These are phyloP conservation scores for Phytophthora pseudosyringae DNA, from an alignment of 352 stramenopile species.

Conservation along the genomic window DNA sequence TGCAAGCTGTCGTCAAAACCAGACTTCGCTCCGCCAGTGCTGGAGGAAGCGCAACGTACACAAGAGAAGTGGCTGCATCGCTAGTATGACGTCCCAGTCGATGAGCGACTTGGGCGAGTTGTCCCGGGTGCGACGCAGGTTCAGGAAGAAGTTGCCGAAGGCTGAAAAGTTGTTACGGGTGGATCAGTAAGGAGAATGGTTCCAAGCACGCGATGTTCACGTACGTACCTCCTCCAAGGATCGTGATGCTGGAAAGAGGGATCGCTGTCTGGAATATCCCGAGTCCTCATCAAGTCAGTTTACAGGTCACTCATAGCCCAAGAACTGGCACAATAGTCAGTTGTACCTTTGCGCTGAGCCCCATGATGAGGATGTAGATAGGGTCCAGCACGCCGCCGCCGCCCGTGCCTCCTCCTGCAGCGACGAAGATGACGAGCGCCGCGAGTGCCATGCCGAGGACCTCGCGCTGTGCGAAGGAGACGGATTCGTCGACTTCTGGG, in stretches of 20 bases:
- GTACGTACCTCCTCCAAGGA: slow-evolving; percentile 85
- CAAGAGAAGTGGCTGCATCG: slow-evolving; percentile 94
- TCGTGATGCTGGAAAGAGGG: slow-evolving; percentile 96
- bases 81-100: slow-evolving; percentile 97
- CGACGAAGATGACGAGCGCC: slow-evolving; percentile 83
- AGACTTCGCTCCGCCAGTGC: neutral
- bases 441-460: slow-evolving; percentile 57
- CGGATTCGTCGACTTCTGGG: neutral
- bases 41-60: slow-evolving; percentile 42
- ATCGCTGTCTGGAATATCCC: slow-evolving; percentile 79
- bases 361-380: slow-evolving; percentile 96
- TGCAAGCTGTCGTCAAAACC: slow-evolving; percentile 5
- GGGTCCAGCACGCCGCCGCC: slow-evolving; percentile 95
- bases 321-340: neutral
- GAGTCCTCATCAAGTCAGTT: too few species aligned
- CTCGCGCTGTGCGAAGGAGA: slow-evolving; percentile 38
- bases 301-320: too few species aligned
- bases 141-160: slow-evolving; percentile 94
- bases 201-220: neutral
- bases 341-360: slow-evolving; percentile 85
- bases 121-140: slow-evolving; percentile 90
- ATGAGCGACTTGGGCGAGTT: slow-evolving; percentile 91
- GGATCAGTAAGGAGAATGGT: neutral
- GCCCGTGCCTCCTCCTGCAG: slow-evolving; percentile 89
- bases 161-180: slow-evolving; percentile 37